Evolutionary conservation across 441 rosid genomes (phyloP), one percentile per base, ranked within the genome.

Genomic region (Eutrema salsugineum): DNA sequence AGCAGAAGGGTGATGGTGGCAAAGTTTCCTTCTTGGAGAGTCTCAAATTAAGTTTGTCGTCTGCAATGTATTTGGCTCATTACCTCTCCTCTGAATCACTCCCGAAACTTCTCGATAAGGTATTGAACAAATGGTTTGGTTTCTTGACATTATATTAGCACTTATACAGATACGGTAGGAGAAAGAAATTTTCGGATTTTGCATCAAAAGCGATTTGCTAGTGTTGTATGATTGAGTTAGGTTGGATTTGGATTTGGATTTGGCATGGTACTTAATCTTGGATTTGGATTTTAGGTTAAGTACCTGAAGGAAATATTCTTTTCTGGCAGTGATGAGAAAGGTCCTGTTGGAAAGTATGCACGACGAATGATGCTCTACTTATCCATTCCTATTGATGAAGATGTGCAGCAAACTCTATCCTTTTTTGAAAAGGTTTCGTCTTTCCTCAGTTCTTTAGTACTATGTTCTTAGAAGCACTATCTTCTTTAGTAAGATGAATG

Each of bases 21-120:
- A 91, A 87, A 67, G 86, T 87, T 63, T 88, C 97, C 8, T 88
- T 91, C 73, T 82, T 90, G 72, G 97, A 94, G 89, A 91, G 96
- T 77, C 56, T 86, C 43, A 97, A 97, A 5, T 78, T 91, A 55
- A 77, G 79, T 75, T 82, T 91, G 64, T 81, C 92, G 56, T 88
- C 97, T 53, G 86, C 99, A 4, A 85, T 82, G 84, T 78, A 80
- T 73, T 81, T 87, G 63, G 88, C 99, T 48, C 93, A 92, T 17
- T 86, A 85, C 77, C 77, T 90, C 53, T 81, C 92, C 3, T 63
- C 81, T 8, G 84, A 86, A 68, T 65, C 94, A 1, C 94, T 94
- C 49, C 86, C 87, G 1, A 40, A 24, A 35, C 87, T 94, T 66
- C 65, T 87, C 68, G 12, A 65, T 73, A 90, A 87, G 92, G 97